These are phyloP conservation scores for Phytophthora pisi DNA, from an alignment of 352 stramenopile species.

Conservation along the genomic window DNA sequence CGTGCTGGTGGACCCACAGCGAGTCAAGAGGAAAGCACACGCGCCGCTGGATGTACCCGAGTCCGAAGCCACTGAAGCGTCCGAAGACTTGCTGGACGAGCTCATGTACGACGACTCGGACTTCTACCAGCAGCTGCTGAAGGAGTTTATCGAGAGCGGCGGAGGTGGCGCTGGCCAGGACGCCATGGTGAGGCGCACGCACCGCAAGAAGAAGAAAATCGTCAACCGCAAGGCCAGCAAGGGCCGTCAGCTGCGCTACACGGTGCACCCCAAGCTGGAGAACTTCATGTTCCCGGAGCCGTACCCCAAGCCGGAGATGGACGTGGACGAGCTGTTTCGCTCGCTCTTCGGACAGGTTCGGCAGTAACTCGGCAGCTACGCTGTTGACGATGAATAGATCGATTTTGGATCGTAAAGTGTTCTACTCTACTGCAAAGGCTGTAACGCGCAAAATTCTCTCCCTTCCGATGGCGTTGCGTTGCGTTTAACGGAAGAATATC, in stretches of 20 bases:
- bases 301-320: slow-evolving; percentile 76
- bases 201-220: slow-evolving; percentile 86
- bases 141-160: slow-evolving; percentile 88
- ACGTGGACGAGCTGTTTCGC: slow-evolving; percentile 85
- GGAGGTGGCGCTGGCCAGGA: slow-evolving; percentile 55
- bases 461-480: slow-evolving; percentile 3
- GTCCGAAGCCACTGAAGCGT: slow-evolving; percentile 36
- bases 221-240: slow-evolving; percentile 92
- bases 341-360: slow-evolving; percentile 81
- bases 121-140: slow-evolving; percentile 90
- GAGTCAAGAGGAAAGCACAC: slow-evolving; percentile 86
- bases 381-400: slow-evolving; percentile 23
- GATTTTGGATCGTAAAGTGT: slow-evolving; percentile 14
- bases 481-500: slow-evolving; percentile 17
- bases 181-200: slow-evolving; percentile 54
- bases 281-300: slow-evolving; percentile 92
- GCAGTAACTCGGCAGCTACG: slow-evolving; percentile 28
- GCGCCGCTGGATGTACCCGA: slow-evolving; percentile 51
- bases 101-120: slow-evolving; percentile 89
- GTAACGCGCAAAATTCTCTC: slow-evolving; percentile 5
- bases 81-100: slow-evolving; percentile 71
- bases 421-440: slow-evolving; percentile 14
- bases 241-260: slow-evolving; percentile 82
- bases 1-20: slow-evolving; percentile 80
- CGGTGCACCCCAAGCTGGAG: slow-evolving; percentile 86